Conservation (phyloP, 1,284 basidiomycete species). For the Trametes versicolor region DNA sequence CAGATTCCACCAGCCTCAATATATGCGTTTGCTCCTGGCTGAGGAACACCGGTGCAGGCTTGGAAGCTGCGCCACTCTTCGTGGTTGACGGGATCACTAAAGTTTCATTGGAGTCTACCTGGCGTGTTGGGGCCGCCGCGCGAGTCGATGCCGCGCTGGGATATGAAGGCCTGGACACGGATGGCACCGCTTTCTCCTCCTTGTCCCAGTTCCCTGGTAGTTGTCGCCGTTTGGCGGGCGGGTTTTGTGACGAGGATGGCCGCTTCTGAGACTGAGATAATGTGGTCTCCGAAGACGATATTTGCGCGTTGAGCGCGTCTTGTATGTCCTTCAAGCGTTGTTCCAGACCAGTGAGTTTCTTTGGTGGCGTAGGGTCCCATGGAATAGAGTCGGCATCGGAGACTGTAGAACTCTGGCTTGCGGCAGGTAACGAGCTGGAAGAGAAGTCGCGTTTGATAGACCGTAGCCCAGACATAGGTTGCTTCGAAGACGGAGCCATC, state of each 20-base stretch:
- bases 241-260: conserved; percentile 48
- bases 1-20: conserved; percentile 75
- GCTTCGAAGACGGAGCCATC: conserved; percentile 29
- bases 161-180: conserved; percentile 37
- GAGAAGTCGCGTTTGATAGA: conserved; percentile 46
- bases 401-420: conserved; percentile 36
- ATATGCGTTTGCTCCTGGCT: conserved; percentile 89
- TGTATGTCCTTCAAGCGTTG: conserved; percentile 64
- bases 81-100: conserved; percentile 30
- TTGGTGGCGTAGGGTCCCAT: conserved; percentile 36
- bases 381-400: conserved; percentile 34
- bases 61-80: conserved; percentile 38
- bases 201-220: conserved; percentile 61
- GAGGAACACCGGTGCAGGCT: conserved; percentile 62
- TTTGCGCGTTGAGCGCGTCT: conserved; percentile 50
- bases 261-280: conserved; percentile 55
- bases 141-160: conserved; percentile 38
- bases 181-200: conserved; percentile 4
- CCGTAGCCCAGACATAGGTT: conserved; percentile 43
- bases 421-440: conserved; percentile 36
- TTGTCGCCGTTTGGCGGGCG: conserved; percentile 56
- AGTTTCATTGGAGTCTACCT: conserved; percentile 22
- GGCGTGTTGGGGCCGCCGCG: conserved; percentile 24
- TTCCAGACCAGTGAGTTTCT: conserved; percentile 42
- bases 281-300: conserved; percentile 34